Base-by-base conservation (phyloP, 75 land plant species). In the Isoetes taiwanensis region DNA sequence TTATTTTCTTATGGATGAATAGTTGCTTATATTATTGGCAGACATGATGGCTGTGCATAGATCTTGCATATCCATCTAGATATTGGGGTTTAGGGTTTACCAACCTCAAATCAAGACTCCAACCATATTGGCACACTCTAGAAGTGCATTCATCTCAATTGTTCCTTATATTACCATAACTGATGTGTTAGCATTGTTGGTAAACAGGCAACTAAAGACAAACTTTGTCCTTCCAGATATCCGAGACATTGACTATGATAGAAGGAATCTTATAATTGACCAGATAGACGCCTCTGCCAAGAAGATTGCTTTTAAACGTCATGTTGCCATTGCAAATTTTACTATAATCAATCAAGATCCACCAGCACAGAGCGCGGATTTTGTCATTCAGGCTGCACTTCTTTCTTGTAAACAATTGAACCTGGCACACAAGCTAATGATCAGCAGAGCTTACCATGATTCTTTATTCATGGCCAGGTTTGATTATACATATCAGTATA, bases 401-500 rank as follows among this genome's bases (percentile, higher is more conserved):
- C 61, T 53, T 50, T 77, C 97, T 37, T 62, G 94, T 10, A 25
- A 78, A 46, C 71, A 74, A 50, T 75, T 91, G 30, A 82, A 78
- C 20, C 67, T 91, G 9, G 43, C 64, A 14, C 66, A 78, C 43
- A 83, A 80, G 64, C 55, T 66, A 34, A 91, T 91, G 97, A 80
- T 83, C 17, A 91, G 97, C 66, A 68, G 97, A 69, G 97, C 97
- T 25, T 91, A 91, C 52, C 97, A 91, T 60, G 97, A 91, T 72
- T 83, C 97, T 3, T 66, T 91, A 53, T 91, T 91, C 73, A 91
- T 91, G 97, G 87, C 97, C 58, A 83, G 91, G 91, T 86, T 52
- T n/a, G n/a, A n/a, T n/a, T n/a, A n/a, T n/a, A n/a, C n/a, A n/a
- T n/a, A n/a, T n/a, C n/a, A n/a, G n/a, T n/a, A n/a, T n/a, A n/a